These are phyloP conservation scores for Peronospora destructor DNA, from an alignment of 352 stramenopile species.

Conservation along the genomic window DNA sequence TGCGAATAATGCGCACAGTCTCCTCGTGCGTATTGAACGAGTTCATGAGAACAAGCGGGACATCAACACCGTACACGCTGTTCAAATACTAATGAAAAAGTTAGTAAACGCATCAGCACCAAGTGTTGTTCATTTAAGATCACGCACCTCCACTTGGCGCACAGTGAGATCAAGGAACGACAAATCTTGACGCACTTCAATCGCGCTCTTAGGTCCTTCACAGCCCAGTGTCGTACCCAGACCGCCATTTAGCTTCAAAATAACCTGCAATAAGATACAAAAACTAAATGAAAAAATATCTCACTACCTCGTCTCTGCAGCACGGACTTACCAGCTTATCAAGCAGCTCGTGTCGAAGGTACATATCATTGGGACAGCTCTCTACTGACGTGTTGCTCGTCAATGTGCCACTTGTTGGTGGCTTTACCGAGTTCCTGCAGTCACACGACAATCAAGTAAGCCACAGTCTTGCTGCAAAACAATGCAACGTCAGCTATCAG, in stretches of 20 bases:
- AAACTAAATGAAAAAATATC: neutral
- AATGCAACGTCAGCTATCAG: constrained; percentile 12
- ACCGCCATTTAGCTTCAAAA: constrained; percentile 99
- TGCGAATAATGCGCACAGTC: constrained; percentile 94
- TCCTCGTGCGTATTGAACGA: constrained; percentile 98
- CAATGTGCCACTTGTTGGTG: constrained; percentile 65
- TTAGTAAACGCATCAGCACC: neutral
- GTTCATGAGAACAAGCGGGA: constrained; percentile 99
- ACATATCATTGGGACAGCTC: constrained; percentile 88
- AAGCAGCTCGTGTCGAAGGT: constrained; percentile 90
- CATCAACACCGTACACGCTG: constrained; percentile 89
- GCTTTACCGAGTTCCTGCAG: constrained; percentile 68
- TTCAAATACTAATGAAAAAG: constrained; percentile 71
- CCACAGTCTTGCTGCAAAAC: neutral
- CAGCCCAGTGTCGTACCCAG: constrained; percentile 97
- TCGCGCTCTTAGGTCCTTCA: constrained; percentile 88
- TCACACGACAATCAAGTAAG: neutral
- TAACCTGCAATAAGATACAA: constrained; percentile 45
- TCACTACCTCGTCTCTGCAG: constrained; percentile 1
- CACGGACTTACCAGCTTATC: constrained; percentile 82
- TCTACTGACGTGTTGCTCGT: constrained; percentile 68
- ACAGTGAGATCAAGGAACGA: constrained; percentile 98
- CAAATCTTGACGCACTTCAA: constrained; percentile 90
- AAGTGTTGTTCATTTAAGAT: neutral
- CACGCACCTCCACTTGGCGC: constrained; percentile 91